phyloP scores from a whole-genome alignment of 2,329 filamentous ascomycete species.

The Cladorrhinum sp. region DNA sequence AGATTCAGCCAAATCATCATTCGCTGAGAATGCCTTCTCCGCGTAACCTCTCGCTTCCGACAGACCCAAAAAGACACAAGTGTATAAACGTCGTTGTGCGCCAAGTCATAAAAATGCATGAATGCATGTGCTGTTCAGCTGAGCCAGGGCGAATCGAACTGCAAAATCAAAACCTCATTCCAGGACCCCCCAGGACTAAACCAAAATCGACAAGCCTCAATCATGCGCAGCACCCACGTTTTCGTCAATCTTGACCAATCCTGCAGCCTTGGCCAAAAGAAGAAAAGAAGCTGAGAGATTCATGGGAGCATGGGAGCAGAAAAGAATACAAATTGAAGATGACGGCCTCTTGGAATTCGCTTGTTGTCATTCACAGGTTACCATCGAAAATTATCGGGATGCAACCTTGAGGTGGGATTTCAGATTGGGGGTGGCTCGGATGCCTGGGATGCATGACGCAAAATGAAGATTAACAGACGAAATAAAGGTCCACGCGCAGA shows the following conservation, averaged over 20 bases:
- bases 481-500: constrained; percentile 8
- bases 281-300: neutral
- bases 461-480: constrained; percentile 14
- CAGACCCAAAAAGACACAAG: neutral
- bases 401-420: neutral
- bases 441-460: constrained; percentile 3
- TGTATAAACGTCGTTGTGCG: neutral
- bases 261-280: neutral
- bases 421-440: neutral
- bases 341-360: neutral
- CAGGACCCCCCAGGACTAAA: neutral
- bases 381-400: neutral
- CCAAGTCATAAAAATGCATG: neutral
- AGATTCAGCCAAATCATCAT: neutral
- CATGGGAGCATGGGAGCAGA: neutral
- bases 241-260: neutral
- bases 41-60: neutral
- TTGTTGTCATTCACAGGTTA: neutral
- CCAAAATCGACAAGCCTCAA: neutral
- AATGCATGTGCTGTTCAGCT: neutral
- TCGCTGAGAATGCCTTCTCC: neutral
- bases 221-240: neutral
- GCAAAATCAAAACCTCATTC: neutral
- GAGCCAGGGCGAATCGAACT: neutral
- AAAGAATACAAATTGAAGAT: neutral